Percentiles rank a stretch among this genome's conserved stretches.
Evolutionary conservation across 179 eudicot species (phyloP).

Genomic region (Actinidia arguta): DNA sequence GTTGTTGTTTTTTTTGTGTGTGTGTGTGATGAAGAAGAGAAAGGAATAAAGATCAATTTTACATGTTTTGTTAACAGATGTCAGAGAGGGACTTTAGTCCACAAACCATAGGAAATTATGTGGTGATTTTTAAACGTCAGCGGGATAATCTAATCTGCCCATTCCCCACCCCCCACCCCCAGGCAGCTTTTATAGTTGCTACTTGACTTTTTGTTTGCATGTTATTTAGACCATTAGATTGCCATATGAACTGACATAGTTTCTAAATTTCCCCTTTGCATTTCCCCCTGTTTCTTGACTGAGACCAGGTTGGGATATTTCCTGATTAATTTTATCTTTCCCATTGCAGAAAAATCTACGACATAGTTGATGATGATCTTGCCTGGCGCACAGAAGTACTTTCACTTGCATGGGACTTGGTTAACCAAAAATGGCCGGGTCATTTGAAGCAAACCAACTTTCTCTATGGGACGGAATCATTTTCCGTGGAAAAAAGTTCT

Average conservation of each 20-base stretch:
- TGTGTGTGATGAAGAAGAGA: no score
- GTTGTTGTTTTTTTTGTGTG: no score
- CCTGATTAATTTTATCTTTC: neutral
- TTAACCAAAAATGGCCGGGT: constrained; percentile 66
- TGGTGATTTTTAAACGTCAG: no score
- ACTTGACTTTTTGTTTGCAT: no score
- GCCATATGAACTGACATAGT: neutral
- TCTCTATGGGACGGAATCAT: constrained; percentile 19
- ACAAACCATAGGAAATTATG: no score
- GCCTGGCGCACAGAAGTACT: constrained; percentile 76
- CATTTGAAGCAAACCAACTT: constrained; percentile 22
- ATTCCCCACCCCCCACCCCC: no score
- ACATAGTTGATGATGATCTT: constrained; percentile 89
- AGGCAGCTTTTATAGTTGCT: neutral
- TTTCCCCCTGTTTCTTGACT: neutral
- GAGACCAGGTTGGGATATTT: neutral
- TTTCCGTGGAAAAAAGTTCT: constrained; percentile 5
- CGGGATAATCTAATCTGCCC: no score
- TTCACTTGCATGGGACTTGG: constrained; percentile 55
- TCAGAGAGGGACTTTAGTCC: no score
- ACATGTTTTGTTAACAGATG: no score
- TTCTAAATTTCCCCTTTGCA: neutral
- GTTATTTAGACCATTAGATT: no score
- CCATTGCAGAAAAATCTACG: constrained; percentile 57
- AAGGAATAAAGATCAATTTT: no score